Percentiles rank a stretch among this genome's conserved stretches.
Conservation (phyloP, 176 grass and related monocot genomes). For the Lolium multiflorum region DNA sequence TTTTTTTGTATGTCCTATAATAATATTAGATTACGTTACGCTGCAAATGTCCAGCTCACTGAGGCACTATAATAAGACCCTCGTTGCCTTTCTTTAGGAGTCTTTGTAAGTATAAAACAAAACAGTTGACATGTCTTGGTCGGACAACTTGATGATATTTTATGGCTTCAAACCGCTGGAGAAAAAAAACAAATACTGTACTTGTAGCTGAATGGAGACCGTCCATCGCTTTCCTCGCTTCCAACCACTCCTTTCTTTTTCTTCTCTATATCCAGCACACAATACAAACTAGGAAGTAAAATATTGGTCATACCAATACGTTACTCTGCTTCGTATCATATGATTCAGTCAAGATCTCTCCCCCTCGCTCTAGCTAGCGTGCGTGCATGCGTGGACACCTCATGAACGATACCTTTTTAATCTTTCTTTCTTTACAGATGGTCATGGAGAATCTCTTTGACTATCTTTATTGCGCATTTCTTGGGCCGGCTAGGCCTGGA, state of each 20-base stretch:
- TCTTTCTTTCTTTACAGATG: not conserved
- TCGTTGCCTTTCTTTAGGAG: not conserved
- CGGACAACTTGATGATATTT: not conserved
- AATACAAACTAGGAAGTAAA: not conserved
- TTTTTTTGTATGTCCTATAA: too few species aligned
- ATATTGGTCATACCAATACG: not conserved
- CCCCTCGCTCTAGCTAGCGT: not conserved
- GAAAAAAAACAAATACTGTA: not conserved
- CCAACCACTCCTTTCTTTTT: slow-evolving; percentile 28
- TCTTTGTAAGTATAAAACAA: not conserved
- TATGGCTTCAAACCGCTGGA: not conserved
- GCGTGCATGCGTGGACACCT: not conserved
- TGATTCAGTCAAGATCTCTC: slow-evolving; percentile 31
- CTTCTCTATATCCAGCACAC: not conserved
- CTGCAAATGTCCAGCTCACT: not conserved
- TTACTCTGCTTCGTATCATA: not conserved
- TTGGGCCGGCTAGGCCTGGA: not conserved
- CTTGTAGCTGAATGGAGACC: not conserved
- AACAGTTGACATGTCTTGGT: slow-evolving; percentile 10
- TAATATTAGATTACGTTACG: not conserved
- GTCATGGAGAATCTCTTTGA: not conserved
- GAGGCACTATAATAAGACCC: slow-evolving; percentile 11
- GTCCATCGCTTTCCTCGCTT: slow-evolving; percentile 43
- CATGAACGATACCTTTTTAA: not conserved
- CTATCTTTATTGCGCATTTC: not conserved